These are phyloP conservation scores for Xylariaceae sp. DNA, from an alignment of 2,329 filamentous ascomycete species.

Conservation along the genomic window DNA sequence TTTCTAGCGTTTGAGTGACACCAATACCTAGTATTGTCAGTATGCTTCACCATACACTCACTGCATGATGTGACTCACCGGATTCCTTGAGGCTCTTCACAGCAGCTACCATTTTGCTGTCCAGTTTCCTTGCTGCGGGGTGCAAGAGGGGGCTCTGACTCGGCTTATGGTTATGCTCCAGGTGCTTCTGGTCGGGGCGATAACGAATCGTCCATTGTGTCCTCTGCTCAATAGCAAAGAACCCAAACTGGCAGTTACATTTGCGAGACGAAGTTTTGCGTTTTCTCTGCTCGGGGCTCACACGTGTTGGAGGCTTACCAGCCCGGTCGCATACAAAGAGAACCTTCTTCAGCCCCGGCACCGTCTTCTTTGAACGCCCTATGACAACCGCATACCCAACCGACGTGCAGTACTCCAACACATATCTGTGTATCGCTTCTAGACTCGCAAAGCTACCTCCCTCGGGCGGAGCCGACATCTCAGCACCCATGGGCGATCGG, in stretches of 20 bases:
- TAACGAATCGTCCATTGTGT: constrained; percentile 67
- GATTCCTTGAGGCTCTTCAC: constrained; percentile 65
- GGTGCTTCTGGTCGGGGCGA: constrained; percentile 56
- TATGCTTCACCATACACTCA: constrained; percentile 24
- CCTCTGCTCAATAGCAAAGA: constrained; percentile 66
- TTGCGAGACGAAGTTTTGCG: constrained; percentile 67
- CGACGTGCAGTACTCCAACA: constrained; percentile 63
- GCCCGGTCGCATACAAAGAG: constrained; percentile 66
- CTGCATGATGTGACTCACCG: constrained; percentile 45
- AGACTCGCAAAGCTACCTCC: constrained; percentile 63
- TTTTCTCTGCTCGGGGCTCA: constrained; percentile 63
- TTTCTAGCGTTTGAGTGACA: constrained; percentile 64
- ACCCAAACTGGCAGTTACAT: constrained; percentile 67
- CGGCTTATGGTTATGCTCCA: constrained; percentile 63
- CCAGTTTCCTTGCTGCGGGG: constrained; percentile 62
- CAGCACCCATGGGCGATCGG: constrained; percentile 53
- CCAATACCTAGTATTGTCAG: constrained; percentile 52
- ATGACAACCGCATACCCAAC: constrained; percentile 68
- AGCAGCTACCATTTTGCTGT: constrained; percentile 66
- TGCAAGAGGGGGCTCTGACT: constrained; percentile 66
- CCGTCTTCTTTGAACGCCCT: constrained; percentile 65
- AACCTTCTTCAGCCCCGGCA: constrained; percentile 65
- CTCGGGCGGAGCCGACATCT: constrained; percentile 63
- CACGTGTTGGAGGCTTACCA: constrained; percentile 59
- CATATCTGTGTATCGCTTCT: constrained; percentile 63